Percentiles rank a stretch among this genome's conserved stretches.
phyloP scores from a whole-genome alignment of 106 monocot species.

The Ottelia alismoides region DNA sequence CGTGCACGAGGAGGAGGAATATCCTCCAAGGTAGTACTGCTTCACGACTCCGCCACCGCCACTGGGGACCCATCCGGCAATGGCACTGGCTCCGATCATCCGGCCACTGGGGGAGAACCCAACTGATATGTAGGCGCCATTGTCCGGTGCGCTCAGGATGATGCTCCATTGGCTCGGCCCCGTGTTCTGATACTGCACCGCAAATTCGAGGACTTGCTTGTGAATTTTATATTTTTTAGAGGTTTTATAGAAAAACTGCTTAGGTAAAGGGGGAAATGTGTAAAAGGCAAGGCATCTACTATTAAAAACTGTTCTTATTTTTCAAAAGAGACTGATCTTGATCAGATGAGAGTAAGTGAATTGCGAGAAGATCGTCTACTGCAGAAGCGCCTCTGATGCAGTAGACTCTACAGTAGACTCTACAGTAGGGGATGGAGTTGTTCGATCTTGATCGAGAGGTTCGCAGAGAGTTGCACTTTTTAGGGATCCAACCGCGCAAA shows the following conservation, averaged over 20 bases:
- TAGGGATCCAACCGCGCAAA: neutral
- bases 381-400: no score
- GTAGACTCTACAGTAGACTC: no score
- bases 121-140: conserved; percentile 6
- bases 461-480: neutral
- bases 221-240: no score
- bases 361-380: no score
- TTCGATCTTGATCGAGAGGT: no score
- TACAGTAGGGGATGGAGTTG: no score
- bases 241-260: no score
- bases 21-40: conserved; percentile 6
- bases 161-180: conserved; percentile 5
- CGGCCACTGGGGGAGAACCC: conserved; percentile 4
- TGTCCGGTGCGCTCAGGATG: conserved; percentile 4
- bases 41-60: conserved; percentile 2
- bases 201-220: no score
- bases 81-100: conserved; percentile 5
- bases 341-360: no score
- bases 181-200: conserved; percentile 2
- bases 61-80: conserved; percentile 2
- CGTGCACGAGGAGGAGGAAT: neutral
- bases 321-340: no score
- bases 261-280: no score
- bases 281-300: neutral
- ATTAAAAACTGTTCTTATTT: no score